Base-by-base conservation (phyloP, 805 yeast genomes). In the Nakazawaea anatomiae region DNA sequence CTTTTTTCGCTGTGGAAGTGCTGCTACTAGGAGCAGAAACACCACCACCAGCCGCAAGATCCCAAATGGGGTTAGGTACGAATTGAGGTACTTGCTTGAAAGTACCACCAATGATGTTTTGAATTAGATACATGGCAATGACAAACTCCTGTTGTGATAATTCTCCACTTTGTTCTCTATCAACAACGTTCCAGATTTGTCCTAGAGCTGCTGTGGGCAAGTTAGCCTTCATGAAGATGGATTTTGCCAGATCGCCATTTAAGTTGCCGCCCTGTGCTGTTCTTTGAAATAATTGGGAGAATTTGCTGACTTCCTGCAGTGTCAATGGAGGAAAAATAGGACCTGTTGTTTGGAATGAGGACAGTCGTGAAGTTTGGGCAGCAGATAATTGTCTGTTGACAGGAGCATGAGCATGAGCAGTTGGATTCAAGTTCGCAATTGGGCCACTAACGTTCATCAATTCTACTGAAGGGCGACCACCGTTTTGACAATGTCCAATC, bases 111-210 rank as follows among this genome's bases (percentile, higher is more conserved):
- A 89, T 73, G 34, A 85, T 71, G 57, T 89, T 83, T 66, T 92
- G 97, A 56, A 94, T 89, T 63, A 94, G 75, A 67, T 88, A 96
- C 99, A 94, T 92, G 6, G 98, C 97, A 60, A 92, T 79, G 43
- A 89, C 80, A 60, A 94, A 94, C 63, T 89, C 91, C 12, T 83
- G 76, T 61, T 83, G 79, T 51, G 79, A 75, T 59, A 94, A 78
- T 51, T 79, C 73, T 5, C 99, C 99, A 1, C 78, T 68, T 58
- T 83, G 83, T 49, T 78, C 77, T 54, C 82, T 80, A 64, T 94
- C 99, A 42, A 87, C 94, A 52, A 92, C 73, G 49, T 78, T 78
- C 99, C 99, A 94, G 53, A 94, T 84, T 63, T 84, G 86, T 52
- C 95, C 96, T 54, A 94, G 73, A 1, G 82, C 76, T 29, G 79